Evolutionary conservation across 441 rosid species (phyloP), one percentile per base, ranked within the genome.

Genomic region (Sinapis alba): DNA sequence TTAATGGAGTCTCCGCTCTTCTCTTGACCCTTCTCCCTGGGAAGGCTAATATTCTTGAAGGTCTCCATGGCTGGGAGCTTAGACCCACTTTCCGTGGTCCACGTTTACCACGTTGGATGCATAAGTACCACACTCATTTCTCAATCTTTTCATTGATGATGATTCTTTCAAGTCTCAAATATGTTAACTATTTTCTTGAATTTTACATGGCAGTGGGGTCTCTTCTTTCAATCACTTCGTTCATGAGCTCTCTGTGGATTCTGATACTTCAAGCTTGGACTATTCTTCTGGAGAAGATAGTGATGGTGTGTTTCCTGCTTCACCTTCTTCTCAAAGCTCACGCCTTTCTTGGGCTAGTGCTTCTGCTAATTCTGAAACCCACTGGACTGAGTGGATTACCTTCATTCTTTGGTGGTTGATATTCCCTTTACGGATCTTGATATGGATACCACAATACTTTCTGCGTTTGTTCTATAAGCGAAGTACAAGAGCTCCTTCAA

Each of bases 41-140:
- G 47, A 89, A 93, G 70, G 85, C 91, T 57, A 82, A 82, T 70
- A 82, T 87, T 61, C 94, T 96, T 47, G 97, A 96, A 87, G 97
- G 99, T 54, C 79, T 90, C 64, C 90, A 91, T 62, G 99, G 98
- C 20, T 93, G 99, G 99, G 99, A 96, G 87, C 98, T 96, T 68
- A 80, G 96, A 81, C 99, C 99, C 5, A 83, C 94, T 8, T 82
- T 96, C 30, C 92, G 92, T 45, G 99, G 97, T 51, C 99, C 99
- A 34, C 89, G 97, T 18, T 82, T 96, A 21, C 99, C 98, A 1
- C 84, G 94, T 3, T 96, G 98, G 97, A 96, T 96, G 99, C 82
- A 79, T 12, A 79, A 79, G 81, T 78, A 78, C 5, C 0, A 2
- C 0, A 2, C 1, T 5, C 15, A 5, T 43, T 26, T 56, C 34